phyloP scores from a whole-genome alignment of 805 yeast species.

The Metschnikowia dekortorum region DNA sequence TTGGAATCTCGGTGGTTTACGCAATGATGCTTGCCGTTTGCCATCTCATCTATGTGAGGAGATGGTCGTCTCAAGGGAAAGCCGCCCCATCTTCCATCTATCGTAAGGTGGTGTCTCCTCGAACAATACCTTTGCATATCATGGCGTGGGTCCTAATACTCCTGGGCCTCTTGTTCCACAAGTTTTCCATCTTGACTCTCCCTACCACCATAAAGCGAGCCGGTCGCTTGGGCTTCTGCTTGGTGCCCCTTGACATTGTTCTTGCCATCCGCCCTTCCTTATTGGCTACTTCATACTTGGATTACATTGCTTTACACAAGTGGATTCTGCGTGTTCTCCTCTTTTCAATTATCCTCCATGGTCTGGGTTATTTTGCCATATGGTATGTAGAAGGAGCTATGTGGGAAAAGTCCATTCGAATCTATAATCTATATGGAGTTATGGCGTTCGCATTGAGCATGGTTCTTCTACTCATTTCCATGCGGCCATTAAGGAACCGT shows the following conservation, averaged over 20 bases:
- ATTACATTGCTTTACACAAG: slow-evolving; percentile 56
- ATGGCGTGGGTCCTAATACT: slow-evolving; percentile 31
- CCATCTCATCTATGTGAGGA: slow-evolving; percentile 26
- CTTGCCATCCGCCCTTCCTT: slow-evolving; percentile 56
- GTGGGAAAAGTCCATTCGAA: slow-evolving; percentile 26
- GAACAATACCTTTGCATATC: slow-evolving; percentile 33
- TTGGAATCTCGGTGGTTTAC: slow-evolving; percentile 41
- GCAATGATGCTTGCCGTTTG: slow-evolving; percentile 30
- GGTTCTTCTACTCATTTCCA: slow-evolving; percentile 41
- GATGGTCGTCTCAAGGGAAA: slow-evolving; percentile 38
- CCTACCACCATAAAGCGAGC: slow-evolving; percentile 45
- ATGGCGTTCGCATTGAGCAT: slow-evolving; percentile 33
- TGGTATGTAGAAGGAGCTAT: slow-evolving; percentile 43
- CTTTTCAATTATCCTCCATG: slow-evolving; percentile 44
- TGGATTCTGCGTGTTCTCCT: slow-evolving; percentile 65
- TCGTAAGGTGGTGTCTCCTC: slow-evolving; percentile 23
- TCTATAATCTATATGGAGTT: slow-evolving; percentile 50
- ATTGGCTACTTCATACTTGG: slow-evolving; percentile 46
- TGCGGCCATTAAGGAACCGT: slow-evolving; percentile 45
- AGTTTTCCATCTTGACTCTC: slow-evolving; percentile 29
- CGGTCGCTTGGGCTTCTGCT: slow-evolving; percentile 58
- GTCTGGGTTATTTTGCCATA: slow-evolving; percentile 45
- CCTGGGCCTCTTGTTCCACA: slow-evolving; percentile 26
- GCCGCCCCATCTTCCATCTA: slow-evolving; percentile 19
- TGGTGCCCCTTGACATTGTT: slow-evolving; percentile 55